These are phyloP conservation scores for Tetrahymena borealis DNA, from an alignment of 73 alveolate genomes.

Conservation along the genomic window DNA sequence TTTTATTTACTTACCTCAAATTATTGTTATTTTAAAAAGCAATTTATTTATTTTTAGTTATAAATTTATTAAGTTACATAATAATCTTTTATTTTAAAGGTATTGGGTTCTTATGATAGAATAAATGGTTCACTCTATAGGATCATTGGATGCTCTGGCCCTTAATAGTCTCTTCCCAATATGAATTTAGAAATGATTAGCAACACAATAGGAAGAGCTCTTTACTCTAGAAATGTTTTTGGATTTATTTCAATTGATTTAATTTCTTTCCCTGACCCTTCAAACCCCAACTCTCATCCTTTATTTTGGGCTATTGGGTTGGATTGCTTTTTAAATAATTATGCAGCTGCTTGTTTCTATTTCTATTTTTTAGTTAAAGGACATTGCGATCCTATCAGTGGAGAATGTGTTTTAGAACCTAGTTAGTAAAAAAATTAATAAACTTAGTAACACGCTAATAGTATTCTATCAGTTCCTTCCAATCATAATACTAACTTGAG, in stretches of 20 bases:
- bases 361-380: constrained; percentile 77
- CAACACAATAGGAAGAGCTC: constrained; percentile 62
- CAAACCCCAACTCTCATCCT: constrained; percentile 67
- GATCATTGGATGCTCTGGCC: not conserved
- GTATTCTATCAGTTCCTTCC: not conserved
- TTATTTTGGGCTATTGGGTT: constrained; percentile 77
- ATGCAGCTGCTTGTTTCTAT: constrained; percentile 57
- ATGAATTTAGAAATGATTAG: constrained; percentile 66
- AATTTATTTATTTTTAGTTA: not conserved
- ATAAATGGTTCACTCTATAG: not conserved
- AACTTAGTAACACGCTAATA: not conserved
- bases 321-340: constrained; percentile 57
- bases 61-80: not conserved
- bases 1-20: too few species aligned
- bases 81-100: not conserved
- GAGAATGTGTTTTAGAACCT: constrained; percentile 40
- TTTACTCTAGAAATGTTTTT: constrained; percentile 54
- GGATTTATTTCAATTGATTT: constrained; percentile 71
- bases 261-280: constrained; percentile 79
- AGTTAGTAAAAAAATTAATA: not conserved
- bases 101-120: not conserved
- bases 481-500: not conserved
- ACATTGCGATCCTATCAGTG: constrained; percentile 55
- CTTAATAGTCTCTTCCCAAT: constrained; percentile 54
- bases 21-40: not conserved